Evolutionary conservation across 805 yeast genomes (phyloP).

Genomic region (Starmerella vaccinii): DNA sequence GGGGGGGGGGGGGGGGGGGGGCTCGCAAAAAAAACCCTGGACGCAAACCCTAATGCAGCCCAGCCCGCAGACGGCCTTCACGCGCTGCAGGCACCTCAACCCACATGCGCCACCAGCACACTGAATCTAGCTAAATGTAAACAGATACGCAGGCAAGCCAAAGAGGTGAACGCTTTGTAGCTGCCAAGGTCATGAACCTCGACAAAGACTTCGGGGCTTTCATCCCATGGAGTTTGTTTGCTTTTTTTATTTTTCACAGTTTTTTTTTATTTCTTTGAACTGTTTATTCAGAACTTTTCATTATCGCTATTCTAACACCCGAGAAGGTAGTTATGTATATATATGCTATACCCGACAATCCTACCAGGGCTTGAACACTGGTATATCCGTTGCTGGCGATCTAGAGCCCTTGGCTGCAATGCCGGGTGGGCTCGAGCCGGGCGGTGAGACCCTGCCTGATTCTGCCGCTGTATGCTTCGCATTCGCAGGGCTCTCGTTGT

Average conservation of each 20-base stretch:
- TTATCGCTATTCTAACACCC: background rate
- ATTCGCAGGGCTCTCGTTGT: background rate
- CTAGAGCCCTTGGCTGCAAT: background rate
- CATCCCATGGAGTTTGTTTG: background rate
- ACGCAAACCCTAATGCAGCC: too few relatives aligned
- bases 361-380: conserved; percentile 16
- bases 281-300: background rate
- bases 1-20: too few relatives aligned
- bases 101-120: too few relatives aligned
- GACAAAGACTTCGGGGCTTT: too few relatives aligned
- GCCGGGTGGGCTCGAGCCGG: conserved; percentile 4
- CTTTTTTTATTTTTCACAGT: background rate
- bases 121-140: too few relatives aligned
- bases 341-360: conserved; percentile 5
- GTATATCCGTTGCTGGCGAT: background rate
- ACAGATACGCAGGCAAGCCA: too few relatives aligned
- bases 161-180: too few relatives aligned
- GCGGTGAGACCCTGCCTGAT: background rate
- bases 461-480: background rate
- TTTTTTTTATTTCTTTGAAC: background rate
- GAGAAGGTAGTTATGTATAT: background rate
- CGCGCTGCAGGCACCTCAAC: too few relatives aligned
- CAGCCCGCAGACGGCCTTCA: too few relatives aligned
- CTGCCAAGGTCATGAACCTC: too few relatives aligned
- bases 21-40: too few relatives aligned